These are phyloP conservation scores for Akanthomyces lecanii DNA, from an alignment of 2,329 filamentous ascomycete genomes.

Conservation along the genomic window DNA sequence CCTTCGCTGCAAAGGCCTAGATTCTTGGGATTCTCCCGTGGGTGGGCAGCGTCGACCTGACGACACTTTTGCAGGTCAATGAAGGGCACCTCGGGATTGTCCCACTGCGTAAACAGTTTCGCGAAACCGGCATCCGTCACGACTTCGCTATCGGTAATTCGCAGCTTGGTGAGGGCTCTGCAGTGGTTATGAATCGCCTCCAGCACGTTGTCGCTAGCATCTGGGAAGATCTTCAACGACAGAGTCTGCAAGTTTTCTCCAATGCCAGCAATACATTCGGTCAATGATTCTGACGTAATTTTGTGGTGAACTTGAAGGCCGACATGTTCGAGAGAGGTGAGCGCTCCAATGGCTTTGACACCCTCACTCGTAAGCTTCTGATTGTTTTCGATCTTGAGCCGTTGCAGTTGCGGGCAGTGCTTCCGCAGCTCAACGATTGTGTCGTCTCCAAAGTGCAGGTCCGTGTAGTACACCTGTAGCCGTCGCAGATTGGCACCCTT, in stretches of 20 bases:
- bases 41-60: conserved; percentile 66
- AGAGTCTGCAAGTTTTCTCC: conserved; percentile 70
- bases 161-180: conserved; percentile 65
- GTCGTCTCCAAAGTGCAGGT: conserved; percentile 74
- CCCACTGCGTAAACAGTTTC: conserved; percentile 70
- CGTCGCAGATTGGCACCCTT: conserved; percentile 62
- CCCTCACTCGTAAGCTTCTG: conserved; percentile 65
- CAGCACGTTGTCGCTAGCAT: conserved; percentile 66
- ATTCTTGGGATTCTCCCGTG: conserved; percentile 59
- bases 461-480: conserved; percentile 78
- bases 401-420: conserved; percentile 63
- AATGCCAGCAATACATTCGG: conserved; percentile 56
- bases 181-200: conserved; percentile 68
- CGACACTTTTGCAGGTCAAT: conserved; percentile 76
- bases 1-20: conserved; percentile 72
- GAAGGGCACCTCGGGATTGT: conserved; percentile 64
- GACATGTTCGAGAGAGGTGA: conserved; percentile 67
- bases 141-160: conserved; percentile 70
- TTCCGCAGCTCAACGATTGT: conserved; percentile 58
- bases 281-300: conserved; percentile 54
- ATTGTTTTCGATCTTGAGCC: conserved; percentile 79
- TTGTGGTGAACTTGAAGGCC: conserved; percentile 62
- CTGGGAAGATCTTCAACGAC: conserved; percentile 65
- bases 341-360: conserved; percentile 57
- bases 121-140: conserved; percentile 73